Base-by-base conservation (phyloP, 1,284 basidiomycete genomes). In the Trametes polyzona region DNA sequence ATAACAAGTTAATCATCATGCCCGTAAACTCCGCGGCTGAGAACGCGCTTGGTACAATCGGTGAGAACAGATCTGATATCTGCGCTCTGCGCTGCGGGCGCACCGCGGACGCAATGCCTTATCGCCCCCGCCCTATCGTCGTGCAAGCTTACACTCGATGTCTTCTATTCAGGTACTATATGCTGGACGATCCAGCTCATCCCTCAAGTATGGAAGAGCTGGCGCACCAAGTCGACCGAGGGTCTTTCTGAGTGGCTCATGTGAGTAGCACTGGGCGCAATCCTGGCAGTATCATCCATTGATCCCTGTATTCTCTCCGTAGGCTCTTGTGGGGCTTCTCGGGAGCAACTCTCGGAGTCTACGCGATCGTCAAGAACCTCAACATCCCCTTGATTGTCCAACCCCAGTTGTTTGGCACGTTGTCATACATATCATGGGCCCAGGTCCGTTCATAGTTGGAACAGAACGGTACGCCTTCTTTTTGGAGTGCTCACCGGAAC, bases 121-220 rank as follows among this genome's bases (percentile, higher is more conserved):
- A n/a, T n/a, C n/a, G n/a, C n/a, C n/a, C n/a, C n/a, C n/a, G n/a
- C n/a, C n/a, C n/a, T n/a, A n/a, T n/a, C n/a, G n/a, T n/a, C n/a
- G n/a, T n/a, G n/a, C n/a, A n/a, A n/a, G n/a, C n/a, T n/a, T n/a
- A n/a, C n/a, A n/a, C n/a, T n/a, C 14, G 17, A 14, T 6, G 12
- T 35, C 4, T 35, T n/a, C 4, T 30, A 7, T 48, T 14, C 30
- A 86, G 87, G 87, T 8, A 83, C 87, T 0, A 71, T 90, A n/a
- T 83, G 81, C 49, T 90, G 88, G 88, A 83, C 81, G 0, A 74
- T 81, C 3, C 87, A 92, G 69, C 76, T 93, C 27, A 69, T 92
- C 11, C 92, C 91, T 11, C 92, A 93, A 67, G 80, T 87, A 19
- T 84, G 83, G 81, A 93, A 93, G 70, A 88, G 82, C 63, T 87